Evolutionary conservation across 2,329 filamentous ascomycete species (phyloP).

Genomic region (Ascochyta fabae): DNA sequence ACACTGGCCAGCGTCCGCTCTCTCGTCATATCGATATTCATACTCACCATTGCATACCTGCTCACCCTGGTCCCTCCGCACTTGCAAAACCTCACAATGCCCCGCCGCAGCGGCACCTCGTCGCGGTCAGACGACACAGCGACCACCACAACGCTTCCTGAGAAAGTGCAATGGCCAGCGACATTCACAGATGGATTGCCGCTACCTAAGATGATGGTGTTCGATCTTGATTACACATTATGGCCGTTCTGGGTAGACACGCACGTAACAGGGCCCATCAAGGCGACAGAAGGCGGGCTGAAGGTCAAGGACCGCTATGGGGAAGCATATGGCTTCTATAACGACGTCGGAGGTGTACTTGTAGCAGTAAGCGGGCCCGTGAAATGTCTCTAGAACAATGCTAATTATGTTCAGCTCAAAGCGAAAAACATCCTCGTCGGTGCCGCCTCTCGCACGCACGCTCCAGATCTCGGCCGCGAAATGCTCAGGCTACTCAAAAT

Average conservation of each 20-base stretch:
- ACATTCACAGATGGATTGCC: conserved; percentile 72
- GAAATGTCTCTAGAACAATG: rapidly evolving
- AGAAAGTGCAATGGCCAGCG: conserved; percentile 52
- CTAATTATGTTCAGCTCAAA: conserved; percentile 41
- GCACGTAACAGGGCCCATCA: conserved; percentile 79
- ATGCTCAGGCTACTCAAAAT: conserved; percentile 78
- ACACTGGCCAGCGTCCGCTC: neutral
- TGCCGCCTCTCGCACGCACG: conserved; percentile 79
- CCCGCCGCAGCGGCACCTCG: conserved; percentile 33
- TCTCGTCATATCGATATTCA: neutral
- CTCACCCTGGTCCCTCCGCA: neutral
- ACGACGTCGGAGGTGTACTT: conserved; percentile 52
- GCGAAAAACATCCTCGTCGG: conserved; percentile 64
- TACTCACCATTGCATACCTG: neutral
- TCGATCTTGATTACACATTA: conserved; percentile 97
- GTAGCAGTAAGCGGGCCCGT: conserved; percentile 39
- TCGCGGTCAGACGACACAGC: conserved; percentile 31
- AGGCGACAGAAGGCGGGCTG: conserved; percentile 52
- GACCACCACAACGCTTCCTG: conserved; percentile 46
- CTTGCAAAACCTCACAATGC: conserved; percentile 31
- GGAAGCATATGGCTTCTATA: conserved; percentile 56
- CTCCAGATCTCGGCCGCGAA: conserved; percentile 80
- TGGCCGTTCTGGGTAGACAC: conserved; percentile 99
- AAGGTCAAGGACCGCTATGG: conserved; percentile 60
- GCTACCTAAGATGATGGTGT: conserved; percentile 83